Evolutionary conservation across 306 rosid genomes (phyloP).

Genomic region (Lagenaria siceraria): DNA sequence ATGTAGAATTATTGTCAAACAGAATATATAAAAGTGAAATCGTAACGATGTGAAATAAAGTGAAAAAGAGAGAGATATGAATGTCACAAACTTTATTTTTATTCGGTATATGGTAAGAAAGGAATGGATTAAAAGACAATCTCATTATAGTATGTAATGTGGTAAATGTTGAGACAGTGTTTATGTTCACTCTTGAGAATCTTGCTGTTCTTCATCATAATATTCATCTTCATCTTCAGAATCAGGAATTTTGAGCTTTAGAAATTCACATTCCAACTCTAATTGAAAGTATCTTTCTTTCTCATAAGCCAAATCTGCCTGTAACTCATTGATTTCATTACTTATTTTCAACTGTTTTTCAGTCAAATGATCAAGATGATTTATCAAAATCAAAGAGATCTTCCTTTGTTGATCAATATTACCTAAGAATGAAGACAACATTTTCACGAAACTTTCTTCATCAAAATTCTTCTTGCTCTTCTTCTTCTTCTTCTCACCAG

Average conservation of each 20-base stretch:
- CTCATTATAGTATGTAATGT: too few species aligned
- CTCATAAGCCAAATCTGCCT: background rate
- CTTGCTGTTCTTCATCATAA: too few species aligned
- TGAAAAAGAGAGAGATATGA: too few species aligned
- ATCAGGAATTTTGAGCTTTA: background rate
- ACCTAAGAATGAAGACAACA: background rate
- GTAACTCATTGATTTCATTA: background rate
- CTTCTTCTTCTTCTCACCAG: too few species aligned
- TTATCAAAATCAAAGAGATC: background rate
- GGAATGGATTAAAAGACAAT: too few species aligned
- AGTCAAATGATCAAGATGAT: background rate
- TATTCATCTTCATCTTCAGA: background rate
- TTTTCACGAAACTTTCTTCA: background rate
- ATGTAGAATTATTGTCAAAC: too few species aligned
- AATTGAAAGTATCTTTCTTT: background rate
- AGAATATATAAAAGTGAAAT: too few species aligned
- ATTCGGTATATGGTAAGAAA: too few species aligned
- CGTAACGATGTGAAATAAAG: too few species aligned
- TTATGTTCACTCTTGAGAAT: too few species aligned
- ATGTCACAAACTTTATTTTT: too few species aligned
- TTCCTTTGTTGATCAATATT: background rate
- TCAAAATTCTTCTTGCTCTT: slow-evolving; percentile 1
- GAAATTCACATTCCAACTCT: background rate
- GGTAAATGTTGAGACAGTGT: too few species aligned
- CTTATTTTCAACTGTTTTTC: background rate